A percentile compares a stretch with the other conserved stretches of the same genome.
phyloP scores from a whole-genome alignment of 2,329 filamentous ascomycete genomes.

The Teratosphaeriaceae sp. region DNA sequence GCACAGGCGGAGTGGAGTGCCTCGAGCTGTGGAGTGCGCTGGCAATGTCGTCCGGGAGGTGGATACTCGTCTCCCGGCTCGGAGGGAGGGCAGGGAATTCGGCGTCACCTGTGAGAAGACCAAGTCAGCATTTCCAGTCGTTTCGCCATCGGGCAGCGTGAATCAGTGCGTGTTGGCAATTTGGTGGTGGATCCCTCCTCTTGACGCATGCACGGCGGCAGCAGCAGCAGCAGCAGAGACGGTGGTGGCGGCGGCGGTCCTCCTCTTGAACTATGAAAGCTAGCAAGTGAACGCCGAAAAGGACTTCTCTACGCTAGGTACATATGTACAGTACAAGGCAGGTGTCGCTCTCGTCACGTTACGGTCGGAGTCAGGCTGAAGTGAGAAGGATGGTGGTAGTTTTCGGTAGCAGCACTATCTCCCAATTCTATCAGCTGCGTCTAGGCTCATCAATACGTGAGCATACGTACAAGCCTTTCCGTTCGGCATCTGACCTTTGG shows the following conservation, averaged over 20 bases:
- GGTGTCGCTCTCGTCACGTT: conserved; percentile 5
- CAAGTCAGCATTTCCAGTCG: conserved; percentile 12
- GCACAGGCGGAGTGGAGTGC: conserved; percentile 29
- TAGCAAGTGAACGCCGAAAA: conserved; percentile 10
- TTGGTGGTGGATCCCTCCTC: conserved; percentile 12
- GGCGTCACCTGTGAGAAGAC: conserved; percentile 18
- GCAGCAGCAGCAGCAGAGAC: conserved; percentile 8
- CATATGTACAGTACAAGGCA: conserved; percentile 7
- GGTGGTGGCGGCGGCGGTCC: background rate
- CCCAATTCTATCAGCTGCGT: conserved; percentile 27
- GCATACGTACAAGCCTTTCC: conserved; percentile 26
- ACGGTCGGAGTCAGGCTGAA: conserved; percentile 1
- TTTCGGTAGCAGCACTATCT: conserved; percentile 22
- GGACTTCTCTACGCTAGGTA: conserved; percentile 10
- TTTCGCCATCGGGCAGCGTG: background rate
- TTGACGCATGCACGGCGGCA: conserved; percentile 12
- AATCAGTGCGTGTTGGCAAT: background rate
- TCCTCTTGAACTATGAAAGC: background rate
- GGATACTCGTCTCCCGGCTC: conserved; percentile 20
- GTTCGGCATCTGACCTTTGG: too few species aligned
- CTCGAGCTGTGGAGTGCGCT: conserved; percentile 12
- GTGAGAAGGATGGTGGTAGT: background rate
- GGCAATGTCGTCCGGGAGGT: conserved; percentile 16
- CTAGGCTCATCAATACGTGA: conserved; percentile 19
- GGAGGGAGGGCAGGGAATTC: conserved; percentile 22